Base-by-base conservation (phyloP, 495 filamentous ascomycete genomes). In the Tetracladium marchalianum region DNA sequence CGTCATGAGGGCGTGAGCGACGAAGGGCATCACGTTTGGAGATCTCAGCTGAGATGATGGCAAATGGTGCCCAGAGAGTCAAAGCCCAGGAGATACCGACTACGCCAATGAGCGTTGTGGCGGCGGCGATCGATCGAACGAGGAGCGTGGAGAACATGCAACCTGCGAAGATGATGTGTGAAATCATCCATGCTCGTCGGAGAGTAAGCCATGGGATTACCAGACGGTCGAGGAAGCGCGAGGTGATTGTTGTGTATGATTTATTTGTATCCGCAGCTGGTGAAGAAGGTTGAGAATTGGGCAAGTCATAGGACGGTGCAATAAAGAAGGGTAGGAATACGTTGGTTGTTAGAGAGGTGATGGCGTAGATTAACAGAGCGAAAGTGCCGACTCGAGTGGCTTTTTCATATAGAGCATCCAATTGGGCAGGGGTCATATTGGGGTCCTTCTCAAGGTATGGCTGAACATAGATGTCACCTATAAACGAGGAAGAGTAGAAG, bases 401-500 rank as follows among this genome's bases (percentile, higher is more conserved):
- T 22, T 78, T 69, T 58, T 93, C 87, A 77, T 87, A 94, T 1
- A 83, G 69, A 38, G 75, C 57, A 52, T 94, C 78, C 45, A 93
- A 73, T 57, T 95, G 77, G 32, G 72, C 74, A 1, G 78, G 68
- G 1, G 82, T 75, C 69, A 95, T 82, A 57, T 87, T 56, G 2
- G 85, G 86, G 53, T 94, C 80, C 41, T 73, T 66, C 51, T 76
- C 73, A 44, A 95, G 82, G 45, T 73, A 82, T 0, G 87, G 87
- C 56, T 93, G 81, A 34, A 83, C 82, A 57, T 93, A 92, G 43
- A 93, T 81, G 60, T 95, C 86, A 43, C 83, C 89, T 55, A 95
- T 81, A 61, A 89, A 95, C 22, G 85, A 92, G 1, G 86, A 92
- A 6, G 87, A 84, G 66, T 95, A 95, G 64, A 90, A 95, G 0